Conservation (phyloP, 371 early-diverging fungal species). For the Cokeromyces recurvatus region DNA sequence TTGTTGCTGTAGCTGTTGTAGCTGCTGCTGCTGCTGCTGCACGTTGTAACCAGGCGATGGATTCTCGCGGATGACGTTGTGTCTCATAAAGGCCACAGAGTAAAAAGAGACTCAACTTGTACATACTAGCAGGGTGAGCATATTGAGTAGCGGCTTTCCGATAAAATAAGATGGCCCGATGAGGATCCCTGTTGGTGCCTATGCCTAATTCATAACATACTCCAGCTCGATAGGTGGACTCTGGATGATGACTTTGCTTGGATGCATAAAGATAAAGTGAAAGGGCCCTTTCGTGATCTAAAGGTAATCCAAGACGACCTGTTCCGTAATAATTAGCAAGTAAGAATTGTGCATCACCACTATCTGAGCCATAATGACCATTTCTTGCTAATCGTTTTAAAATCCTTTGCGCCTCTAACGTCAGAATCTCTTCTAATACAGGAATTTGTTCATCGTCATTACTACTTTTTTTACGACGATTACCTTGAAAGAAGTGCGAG, state of each 20-base stretch:
- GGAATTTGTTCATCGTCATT: slow-evolving; percentile 17
- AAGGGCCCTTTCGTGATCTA: slow-evolving; percentile 87
- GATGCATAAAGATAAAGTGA: slow-evolving; percentile 83
- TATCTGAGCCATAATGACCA: slow-evolving; percentile 48
- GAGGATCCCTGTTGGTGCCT: slow-evolving; percentile 78
- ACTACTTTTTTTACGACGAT: no score
- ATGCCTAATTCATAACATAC: slow-evolving; percentile 93
- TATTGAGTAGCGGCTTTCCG: slow-evolving; percentile 88
- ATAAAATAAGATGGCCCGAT: slow-evolving; percentile 82
- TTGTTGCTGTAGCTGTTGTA: slow-evolving; percentile 63
- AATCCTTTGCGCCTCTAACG: slow-evolving; percentile 67
- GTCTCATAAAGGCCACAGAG: slow-evolving; percentile 76
- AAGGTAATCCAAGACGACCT: slow-evolving; percentile 63
- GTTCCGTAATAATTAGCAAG: slow-evolving; percentile 84
- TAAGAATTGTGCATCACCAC: slow-evolving; percentile 85
- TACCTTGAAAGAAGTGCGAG: no score
- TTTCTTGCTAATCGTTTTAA: slow-evolving; percentile 64
- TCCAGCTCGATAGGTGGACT: slow-evolving; percentile 87
- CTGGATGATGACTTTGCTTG: slow-evolving; percentile 77
- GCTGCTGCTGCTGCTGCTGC: slow-evolving; percentile 71
- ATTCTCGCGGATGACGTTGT: slow-evolving; percentile 77
- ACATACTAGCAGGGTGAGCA: slow-evolving; percentile 92
- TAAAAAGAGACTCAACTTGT: slow-evolving; percentile 84
- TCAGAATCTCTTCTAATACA: slow-evolving; percentile 48
- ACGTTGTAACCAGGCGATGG: slow-evolving; percentile 87